Percentiles rank a stretch among this genome's conserved stretches.
Evolutionary conservation across 352 stramenopile genomes (phyloP).

Genomic region (Ophiocytium majus): DNA sequence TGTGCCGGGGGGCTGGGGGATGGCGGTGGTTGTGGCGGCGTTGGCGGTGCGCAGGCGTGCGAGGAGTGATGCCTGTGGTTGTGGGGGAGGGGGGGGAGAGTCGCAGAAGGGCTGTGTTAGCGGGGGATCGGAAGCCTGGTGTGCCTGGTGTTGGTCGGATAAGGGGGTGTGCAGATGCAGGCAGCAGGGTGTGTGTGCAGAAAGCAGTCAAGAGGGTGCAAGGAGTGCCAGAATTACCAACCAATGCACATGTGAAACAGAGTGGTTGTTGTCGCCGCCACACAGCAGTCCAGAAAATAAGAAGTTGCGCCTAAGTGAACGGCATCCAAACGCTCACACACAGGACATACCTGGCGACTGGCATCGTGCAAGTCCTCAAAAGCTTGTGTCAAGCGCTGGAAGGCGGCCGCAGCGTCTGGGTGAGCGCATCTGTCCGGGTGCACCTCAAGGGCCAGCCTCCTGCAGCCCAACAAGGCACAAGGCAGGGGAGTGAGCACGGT

Average conservation of each 20-base stretch:
- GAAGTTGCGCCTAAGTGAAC: not conserved
- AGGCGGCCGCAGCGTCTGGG: not conserved
- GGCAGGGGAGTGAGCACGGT: no score
- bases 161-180: not conserved
- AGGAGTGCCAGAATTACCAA: not conserved
- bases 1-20: not conserved
- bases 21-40: not conserved
- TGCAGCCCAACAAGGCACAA: no score
- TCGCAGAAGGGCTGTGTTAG: no score
- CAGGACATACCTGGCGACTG: not conserved
- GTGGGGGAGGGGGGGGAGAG: not conserved
- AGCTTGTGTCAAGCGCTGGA: not conserved
- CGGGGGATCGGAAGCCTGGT: not conserved
- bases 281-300: no score
- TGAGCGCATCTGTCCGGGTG: not conserved
- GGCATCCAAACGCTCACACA: not conserved
- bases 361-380: not conserved
- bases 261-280: not conserved
- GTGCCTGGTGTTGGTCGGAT: not conserved
- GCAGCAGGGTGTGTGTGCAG: not conserved
- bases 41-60: not conserved
- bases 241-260: not conserved
- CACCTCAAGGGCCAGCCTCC: not conserved
- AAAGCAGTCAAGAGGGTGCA: not conserved
- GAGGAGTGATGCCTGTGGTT: not conserved